These are phyloP conservation scores for Claviceps maximensis DNA, from an alignment of 2,329 filamentous ascomycete genomes.

Conservation along the genomic window DNA sequence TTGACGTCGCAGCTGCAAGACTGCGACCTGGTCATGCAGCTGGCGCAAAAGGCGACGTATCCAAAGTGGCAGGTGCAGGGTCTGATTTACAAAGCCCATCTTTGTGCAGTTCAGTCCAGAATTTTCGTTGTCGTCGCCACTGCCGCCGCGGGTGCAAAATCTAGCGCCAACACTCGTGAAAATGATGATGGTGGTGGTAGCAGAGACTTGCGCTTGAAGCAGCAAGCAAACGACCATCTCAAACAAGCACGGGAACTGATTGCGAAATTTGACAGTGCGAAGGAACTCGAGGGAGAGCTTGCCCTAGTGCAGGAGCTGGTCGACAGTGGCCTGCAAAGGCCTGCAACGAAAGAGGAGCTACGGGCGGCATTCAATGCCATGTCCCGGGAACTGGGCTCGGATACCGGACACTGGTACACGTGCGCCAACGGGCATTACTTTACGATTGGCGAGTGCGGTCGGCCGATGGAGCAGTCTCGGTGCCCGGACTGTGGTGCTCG, in stretches of 20 bases:
- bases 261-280: background rate
- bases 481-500: slow-evolving; percentile 49
- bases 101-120: slow-evolving; percentile 18
- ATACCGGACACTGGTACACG: slow-evolving; percentile 48
- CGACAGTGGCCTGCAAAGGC: slow-evolving; percentile 29
- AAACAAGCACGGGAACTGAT: background rate
- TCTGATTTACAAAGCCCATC: slow-evolving; percentile 33
- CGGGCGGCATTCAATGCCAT: slow-evolving; percentile 37
- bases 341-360: slow-evolving; percentile 38
- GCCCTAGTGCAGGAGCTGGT: background rate
- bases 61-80: slow-evolving; percentile 35
- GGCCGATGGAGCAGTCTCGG: slow-evolving; percentile 44
- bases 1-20: slow-evolving; percentile 20
- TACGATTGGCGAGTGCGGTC: slow-evolving; percentile 52
- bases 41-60: slow-evolving; percentile 21
- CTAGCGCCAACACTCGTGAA: background rate
- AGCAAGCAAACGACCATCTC: background rate
- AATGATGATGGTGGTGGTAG: background rate
- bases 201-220: background rate
- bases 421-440: slow-evolving; percentile 47
- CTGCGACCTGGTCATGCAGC: slow-evolving; percentile 26
- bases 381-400: slow-evolving; percentile 31
- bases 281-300: background rate
- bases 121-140: slow-evolving; percentile 14
- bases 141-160: background rate